Conservation (phyloP, 1,284 basidiomycete species). For the Malassezia sp. region DNA sequence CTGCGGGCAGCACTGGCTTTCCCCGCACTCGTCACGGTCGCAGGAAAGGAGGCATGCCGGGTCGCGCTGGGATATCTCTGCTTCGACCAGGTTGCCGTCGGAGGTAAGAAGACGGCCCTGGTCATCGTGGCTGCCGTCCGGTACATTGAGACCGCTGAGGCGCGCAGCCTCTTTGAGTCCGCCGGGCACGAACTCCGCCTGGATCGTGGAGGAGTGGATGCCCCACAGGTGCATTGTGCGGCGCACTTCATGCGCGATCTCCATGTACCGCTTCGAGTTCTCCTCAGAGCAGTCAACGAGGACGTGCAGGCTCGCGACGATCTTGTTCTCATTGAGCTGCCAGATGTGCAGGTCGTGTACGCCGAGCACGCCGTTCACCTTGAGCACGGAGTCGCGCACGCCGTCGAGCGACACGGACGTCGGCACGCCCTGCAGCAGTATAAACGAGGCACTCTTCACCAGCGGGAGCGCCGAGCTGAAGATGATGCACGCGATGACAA, state of each 20-base stretch:
- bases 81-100: slow-evolving; percentile 33
- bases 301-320: slow-evolving; percentile 91
- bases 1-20: slow-evolving; percentile 28
- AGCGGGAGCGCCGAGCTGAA: slow-evolving; percentile 88
- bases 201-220: slow-evolving; percentile 62
- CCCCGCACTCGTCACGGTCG: slow-evolving; percentile 33
- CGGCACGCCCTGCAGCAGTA: slow-evolving; percentile 92
- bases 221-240: slow-evolving; percentile 74
- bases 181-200: slow-evolving; percentile 43
- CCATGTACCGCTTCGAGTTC: slow-evolving; percentile 66
- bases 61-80: slow-evolving; percentile 27
- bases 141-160: slow-evolving; percentile 31
- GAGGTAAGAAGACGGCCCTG: slow-evolving; percentile 23
- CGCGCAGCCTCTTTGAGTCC: slow-evolving; percentile 36
- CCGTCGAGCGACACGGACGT: slow-evolving; percentile 74
- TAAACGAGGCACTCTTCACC: slow-evolving; percentile 86
- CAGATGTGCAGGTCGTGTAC: slow-evolving; percentile 85
- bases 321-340: slow-evolving; percentile 78
- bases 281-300: slow-evolving; percentile 55
- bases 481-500: slow-evolving; percentile 91
- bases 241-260: slow-evolving; percentile 70
- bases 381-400: slow-evolving; percentile 66
- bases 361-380: slow-evolving; percentile 74
- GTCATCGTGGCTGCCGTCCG: slow-evolving; percentile 23
- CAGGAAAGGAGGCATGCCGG: slow-evolving; percentile 39